Evolutionary conservation across 2,329 filamentous ascomycete species (phyloP), one percentile per base, ranked within the genome.

Genomic region (Conoideocrella luteorostrata): DNA sequence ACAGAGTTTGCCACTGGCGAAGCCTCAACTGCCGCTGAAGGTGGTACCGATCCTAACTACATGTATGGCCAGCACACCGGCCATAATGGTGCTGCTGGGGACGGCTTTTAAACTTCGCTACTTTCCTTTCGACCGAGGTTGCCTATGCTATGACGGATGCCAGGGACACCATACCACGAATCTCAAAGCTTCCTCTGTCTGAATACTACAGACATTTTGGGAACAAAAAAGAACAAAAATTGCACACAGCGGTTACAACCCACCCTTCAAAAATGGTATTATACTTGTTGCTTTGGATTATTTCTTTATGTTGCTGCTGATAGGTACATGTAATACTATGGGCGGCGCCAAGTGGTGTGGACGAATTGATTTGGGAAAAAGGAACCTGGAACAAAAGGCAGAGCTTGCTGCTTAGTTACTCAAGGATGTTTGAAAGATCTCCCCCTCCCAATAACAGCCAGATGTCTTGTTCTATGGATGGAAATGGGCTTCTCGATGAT

Each of bases 401-500:
- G 20, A 36, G 39, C 21, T 39, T 18, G 18, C n/a, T 18, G 24
- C 37, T 35, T 17, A 20, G 26, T 11, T 24, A 30, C 22, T 10
- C 36, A 33, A 24, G 13, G 17, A 26, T 22, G 38, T 18, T 21
- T 32, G 26, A 24, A 17, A 22, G 28, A 39, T 15, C 15, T 35
- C 23, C 32, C 23, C 29, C 23, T 34, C 7, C n/a, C 26, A 13
- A 26, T 10, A 18, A 3, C 21, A 15, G 41, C 28, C 28, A 10
- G 37, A 38, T 22, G 22, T n/a, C 32, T 28, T 26, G 29, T 35
- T 39, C 15, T n/a, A 39, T 39, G 75, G 50, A 95, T 93, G 65
- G 93, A 87, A n/a, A 89, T 88, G 1, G 88, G 88, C 58, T 95
- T 88, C 48, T 84, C 88, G 44, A 77, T 75, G 53, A 88, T 88